Conservation (phyloP, 2,329 filamentous ascomycete species). For the Aspergillus clavatus region DNA sequence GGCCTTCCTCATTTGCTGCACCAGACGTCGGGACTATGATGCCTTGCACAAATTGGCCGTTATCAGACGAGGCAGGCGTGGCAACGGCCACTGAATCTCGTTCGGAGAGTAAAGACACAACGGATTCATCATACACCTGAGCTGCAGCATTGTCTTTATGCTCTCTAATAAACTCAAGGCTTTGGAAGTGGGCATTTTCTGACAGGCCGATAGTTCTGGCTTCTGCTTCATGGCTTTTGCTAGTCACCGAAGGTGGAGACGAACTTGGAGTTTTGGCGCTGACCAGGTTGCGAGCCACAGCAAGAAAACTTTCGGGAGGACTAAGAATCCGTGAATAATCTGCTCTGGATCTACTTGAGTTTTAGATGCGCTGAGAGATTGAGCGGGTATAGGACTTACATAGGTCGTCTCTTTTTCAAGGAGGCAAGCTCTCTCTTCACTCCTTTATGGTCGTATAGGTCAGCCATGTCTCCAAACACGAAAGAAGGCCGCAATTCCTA, state of each 20-base stretch:
- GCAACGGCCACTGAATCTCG: background rate
- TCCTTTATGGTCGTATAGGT: constrained; percentile 1
- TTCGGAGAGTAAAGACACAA: background rate
- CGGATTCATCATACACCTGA: background rate
- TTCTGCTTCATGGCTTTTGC: too few relatives aligned
- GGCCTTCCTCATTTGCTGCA: background rate
- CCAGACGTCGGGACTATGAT: background rate
- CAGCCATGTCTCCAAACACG: background rate
- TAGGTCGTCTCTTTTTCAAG: constrained; percentile 14
- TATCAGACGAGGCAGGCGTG: background rate
- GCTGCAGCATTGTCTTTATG: background rate
- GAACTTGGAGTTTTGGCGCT: constrained; percentile 2
- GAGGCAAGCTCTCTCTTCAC: constrained; percentile 1
- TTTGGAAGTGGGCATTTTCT: background rate
- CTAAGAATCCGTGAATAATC: constrained; percentile 11
- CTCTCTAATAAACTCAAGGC: background rate
- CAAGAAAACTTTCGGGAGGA: constrained; percentile 15
- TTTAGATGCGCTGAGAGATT: background rate
- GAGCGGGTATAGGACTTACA: constrained; percentile 11
- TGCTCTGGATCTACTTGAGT: constrained; percentile 1
- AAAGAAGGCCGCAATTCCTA: constrained; percentile 2
- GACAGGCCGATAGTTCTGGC: background rate
- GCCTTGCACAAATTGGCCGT: background rate
- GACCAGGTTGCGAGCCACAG: constrained; percentile 10
- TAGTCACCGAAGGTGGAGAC: too few relatives aligned